Evolutionary conservation across 768 basidiomycete genomes (phyloP).

Genomic region (Lactifluus echinatus): DNA sequence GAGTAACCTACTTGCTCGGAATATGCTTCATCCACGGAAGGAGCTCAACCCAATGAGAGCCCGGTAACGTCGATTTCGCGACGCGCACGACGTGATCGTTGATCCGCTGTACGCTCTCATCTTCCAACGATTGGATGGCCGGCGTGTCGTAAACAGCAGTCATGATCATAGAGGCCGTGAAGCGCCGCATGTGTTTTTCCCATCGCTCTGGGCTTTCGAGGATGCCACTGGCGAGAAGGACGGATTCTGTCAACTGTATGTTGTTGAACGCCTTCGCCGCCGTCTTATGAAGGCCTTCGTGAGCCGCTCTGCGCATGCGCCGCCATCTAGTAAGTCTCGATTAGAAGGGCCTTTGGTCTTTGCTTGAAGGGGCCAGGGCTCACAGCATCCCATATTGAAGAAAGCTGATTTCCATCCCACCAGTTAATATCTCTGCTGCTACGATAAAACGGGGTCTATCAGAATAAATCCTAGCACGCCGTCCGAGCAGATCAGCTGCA

Average conservation of each 20-base stretch:
- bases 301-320: conserved; percentile 16
- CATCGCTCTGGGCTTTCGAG: conserved; percentile 10
- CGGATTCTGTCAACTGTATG: conserved; percentile 13
- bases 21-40: conserved; percentile 19
- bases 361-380: not conserved
- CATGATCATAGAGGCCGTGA: conserved; percentile 20
- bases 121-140: conserved; percentile 10
- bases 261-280: conserved; percentile 12
- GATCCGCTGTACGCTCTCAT: conserved; percentile 9
- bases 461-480: conserved; percentile 40
- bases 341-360: not conserved
- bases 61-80: conserved; percentile 5
- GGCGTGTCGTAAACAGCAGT: conserved; percentile 15
- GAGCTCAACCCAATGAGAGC: conserved; percentile 16
- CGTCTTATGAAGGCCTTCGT: conserved; percentile 16
- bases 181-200: conserved; percentile 18
- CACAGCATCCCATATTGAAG: conserved; percentile 14
- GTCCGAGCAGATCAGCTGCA: conserved; percentile 39
- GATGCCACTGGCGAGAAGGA: conserved; percentile 9
- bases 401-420: conserved; percentile 15
- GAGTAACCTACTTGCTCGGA: conserved; percentile 10
- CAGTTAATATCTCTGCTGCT: conserved; percentile 17
- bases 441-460: conserved; percentile 36
- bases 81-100: conserved; percentile 17
- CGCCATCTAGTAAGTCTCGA: conserved; percentile 9